A percentile compares a stretch with the other conserved stretches of the same genome.
phyloP scores from a whole-genome alignment of 2,329 filamentous ascomycete species.

The Lomentospora prolificans region DNA sequence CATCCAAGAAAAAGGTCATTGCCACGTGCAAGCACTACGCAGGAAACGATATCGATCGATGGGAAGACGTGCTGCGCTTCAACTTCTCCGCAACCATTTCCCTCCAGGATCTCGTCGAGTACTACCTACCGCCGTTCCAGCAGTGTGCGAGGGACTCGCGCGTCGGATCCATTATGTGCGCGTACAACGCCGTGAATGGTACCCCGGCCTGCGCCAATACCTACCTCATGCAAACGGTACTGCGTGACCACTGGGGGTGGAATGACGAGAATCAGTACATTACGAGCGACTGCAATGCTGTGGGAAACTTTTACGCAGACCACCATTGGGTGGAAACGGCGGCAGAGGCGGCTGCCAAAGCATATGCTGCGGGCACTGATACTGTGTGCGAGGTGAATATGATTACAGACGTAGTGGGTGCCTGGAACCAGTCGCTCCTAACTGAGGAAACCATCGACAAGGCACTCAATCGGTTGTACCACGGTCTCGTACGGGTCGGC shows the following conservation, averaged over 20 bases:
- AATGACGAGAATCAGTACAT: slow-evolving; percentile 51
- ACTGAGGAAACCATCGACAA: slow-evolving; percentile 25
- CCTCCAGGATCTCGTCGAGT: slow-evolving; percentile 55
- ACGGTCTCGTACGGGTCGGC: slow-evolving; percentile 42
- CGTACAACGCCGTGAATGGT: slow-evolving; percentile 56
- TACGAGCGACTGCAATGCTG: slow-evolving; percentile 55
- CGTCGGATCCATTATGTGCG: slow-evolving; percentile 51
- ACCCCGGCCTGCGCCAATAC: slow-evolving; percentile 53
- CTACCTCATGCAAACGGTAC: slow-evolving; percentile 51
- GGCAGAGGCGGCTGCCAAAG: slow-evolving; percentile 23
- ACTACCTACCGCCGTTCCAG: slow-evolving; percentile 58
- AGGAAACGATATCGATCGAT: slow-evolving; percentile 45
- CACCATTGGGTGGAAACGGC: slow-evolving; percentile 28
- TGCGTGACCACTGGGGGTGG: slow-evolving; percentile 58
- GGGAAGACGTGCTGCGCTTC: slow-evolving; percentile 31
- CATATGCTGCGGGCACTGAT: slow-evolving; percentile 26
- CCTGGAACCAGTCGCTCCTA: slow-evolving; percentile 22
- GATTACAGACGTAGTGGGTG: slow-evolving; percentile 18
- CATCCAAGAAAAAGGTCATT: slow-evolving; percentile 28
- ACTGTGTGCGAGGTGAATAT: slow-evolving; percentile 20
- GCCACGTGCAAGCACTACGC: slow-evolving; percentile 52
- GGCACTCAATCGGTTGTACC: slow-evolving; percentile 41
- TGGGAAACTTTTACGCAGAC: slow-evolving; percentile 43
- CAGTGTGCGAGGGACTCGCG: slow-evolving; percentile 49
- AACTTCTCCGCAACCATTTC: slow-evolving; percentile 47